Base-by-base conservation (phyloP, 768 basidiomycete species). In the Tulasnella sp. region DNA sequence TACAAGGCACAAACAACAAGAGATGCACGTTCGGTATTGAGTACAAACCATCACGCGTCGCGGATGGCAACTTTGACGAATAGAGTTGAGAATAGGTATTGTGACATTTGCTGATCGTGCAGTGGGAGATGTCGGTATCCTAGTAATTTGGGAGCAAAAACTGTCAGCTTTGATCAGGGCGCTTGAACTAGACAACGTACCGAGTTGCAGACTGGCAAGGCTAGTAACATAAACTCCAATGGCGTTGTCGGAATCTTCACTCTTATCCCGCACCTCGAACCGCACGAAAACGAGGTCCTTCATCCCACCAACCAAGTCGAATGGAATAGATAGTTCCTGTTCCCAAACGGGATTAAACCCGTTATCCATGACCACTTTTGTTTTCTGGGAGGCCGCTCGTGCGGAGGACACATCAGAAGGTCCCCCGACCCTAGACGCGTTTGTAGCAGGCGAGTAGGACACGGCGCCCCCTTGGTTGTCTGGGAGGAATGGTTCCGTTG, bases 261-360 rank as follows among this genome's bases (percentile, higher is more conserved):
- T 90, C 62, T 92, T 90, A 83, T 93, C 90, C 81, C 90, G 87
- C 24, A 98, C 90, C 38, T 90, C 88, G 81, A 98, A 92, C 77
- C 91, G 88, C 39, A 98, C 89, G 84, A 98, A 98, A 42, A 95
- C 89, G 38, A 98, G 87, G 40, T 96, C 94, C 80, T 86, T 87
- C 93, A 97, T 94, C 80, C 88, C 89, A 0, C 92, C 90, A 39
- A 92, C 88, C 82, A 92, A 91, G 74, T 91, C 90, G 83, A 96
- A 96, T n/a, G 92, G 91, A 31, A 97, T 84, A 27, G 85, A 85
- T 36, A 96, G 85, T 52, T 84, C 84, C 82, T 96, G 91, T 81
- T 94, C 88, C 94, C 96, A 98, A 1, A 90, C 86, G 0, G 97
- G 97, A 84, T 98, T 98, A 87, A 97, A 96, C 0, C 96, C 95